Base-by-base conservation (phyloP, 768 basidiomycete genomes). In the Boletus patriciae region DNA sequence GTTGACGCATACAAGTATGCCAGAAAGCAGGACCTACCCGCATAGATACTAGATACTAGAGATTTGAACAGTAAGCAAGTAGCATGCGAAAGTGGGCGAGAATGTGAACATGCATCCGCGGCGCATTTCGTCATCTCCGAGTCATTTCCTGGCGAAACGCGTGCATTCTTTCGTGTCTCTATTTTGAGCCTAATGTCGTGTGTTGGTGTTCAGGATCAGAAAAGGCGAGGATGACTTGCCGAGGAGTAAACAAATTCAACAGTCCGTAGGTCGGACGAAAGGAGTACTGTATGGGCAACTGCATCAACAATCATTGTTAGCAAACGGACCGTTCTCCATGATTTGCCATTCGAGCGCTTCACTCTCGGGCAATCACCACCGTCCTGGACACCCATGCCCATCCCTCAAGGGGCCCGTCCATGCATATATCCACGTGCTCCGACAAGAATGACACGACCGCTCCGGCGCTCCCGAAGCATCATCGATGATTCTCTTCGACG, bases 351-450 rank as follows among this genome's bases (percentile, higher is more conserved):
- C 42, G 38, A 54, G 5, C 12, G 48, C n/a, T 77, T 55, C 66
- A 91, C 92, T 94, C 91, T 57, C 92, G 83, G 13, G 93, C 94
- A 53, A 96, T 93, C 29, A 94, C 90, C 12, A 94, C 91, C 82
- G 94, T 93, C 73, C 93, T 95, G 21, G 91, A 92, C 29, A 96
- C 89, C 44, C 89, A 79, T 38, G 91, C 90, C 92, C 94, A 96
- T 70, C 94, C 93, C 66, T 94, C 90, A 61, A 92, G 73, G 69
- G 96, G 94, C 63, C 93, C 88, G 57, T 89, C 88, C 23, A 95
- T 9, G 85, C 86, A n/a, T n/a, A n/a, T n/a, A 61, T 92, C 84
- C 60, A 94, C 88, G 64, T 94, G 83, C 62, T 91, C 88, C 2
- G 91, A 91, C 34, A 92, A 74, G 71, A 97, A 95, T 0, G 88